Base-by-base conservation (phyloP, 257 asterid species). In the Fraxinus cuspidata region DNA sequence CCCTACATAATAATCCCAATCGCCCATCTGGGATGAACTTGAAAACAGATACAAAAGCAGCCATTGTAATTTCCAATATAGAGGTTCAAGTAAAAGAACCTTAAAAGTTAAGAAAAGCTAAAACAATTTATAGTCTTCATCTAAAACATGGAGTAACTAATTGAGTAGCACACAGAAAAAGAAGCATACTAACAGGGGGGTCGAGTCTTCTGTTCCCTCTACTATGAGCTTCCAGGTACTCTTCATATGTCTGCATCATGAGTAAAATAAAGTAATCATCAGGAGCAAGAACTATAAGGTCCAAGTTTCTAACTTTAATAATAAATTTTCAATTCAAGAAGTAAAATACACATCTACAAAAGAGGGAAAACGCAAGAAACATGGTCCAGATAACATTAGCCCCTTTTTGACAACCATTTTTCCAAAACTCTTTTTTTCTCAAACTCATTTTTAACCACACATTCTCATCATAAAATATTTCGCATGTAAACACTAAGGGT, bases 161-260 rank as follows among this genome's bases (percentile, higher is more conserved):
- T 70, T 44, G 72, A 80, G 71, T 40, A 80, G 35, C 21, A 69
- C 56, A 72, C 70, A 47, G 38, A 23, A 53, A 35, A 70, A 64
- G 64, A 73, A 84, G 77, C 65, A 74, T 77, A 83, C 98, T 89
- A 74, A 94, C 98, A 85, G 84, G 82, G 66, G 73, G 85, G 81
- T 86, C 82, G 12, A 63, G 75, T 87, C 77, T 88, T 88, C 85
- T 83, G 86, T 78, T 74, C 77, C 86, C 82, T 84, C 85, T 89
- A 80, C 84, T 83, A 84, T 90, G 92, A 77, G 97, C 97, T 83
- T 92, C 99, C 76, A 92, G 84, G 80, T 94, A 94, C 80, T 94
- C 97, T 86, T 94, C 99, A 90, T 94, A 94, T 27, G 95, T 91
- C 99, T 94, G 90, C 91, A 85, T 76, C 37, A 81, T 53, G 69